Base-by-base conservation (phyloP, 1,284 basidiomycete genomes). In the Cutaneotrichosporon daszewskae region DNA sequence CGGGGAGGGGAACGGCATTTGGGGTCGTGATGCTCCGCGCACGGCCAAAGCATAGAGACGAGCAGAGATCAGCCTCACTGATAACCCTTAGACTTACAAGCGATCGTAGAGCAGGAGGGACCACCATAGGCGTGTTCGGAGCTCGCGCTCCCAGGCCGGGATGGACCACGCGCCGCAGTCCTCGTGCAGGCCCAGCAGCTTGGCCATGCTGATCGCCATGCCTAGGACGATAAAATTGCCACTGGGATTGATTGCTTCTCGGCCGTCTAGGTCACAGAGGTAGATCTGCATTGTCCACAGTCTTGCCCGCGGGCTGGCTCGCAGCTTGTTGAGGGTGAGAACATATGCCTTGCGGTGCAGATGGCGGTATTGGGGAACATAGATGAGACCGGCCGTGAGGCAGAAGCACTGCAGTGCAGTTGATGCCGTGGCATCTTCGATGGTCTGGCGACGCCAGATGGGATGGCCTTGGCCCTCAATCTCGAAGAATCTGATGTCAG, bases 171-270 rank as follows among this genome's bases (percentile, higher is more conserved):
- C 25, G 6, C 37, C 37, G 18, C 37, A 22, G 37, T 38, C 37
- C 26, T 38, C 18, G 26, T 38, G 37, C 37, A 38, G 19, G 17
- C 37, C 37, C 25, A 38, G 37, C 10, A 38, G 37, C 18, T 20
- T 23, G 5, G 37, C 37, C 14, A 26, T 29, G 12, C 25, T 20
- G 37, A 38, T 29, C 16, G 37, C 37, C 16, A 28, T 25, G 11
- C 37, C 26, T 5, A 38, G 37, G 5, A 19, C 19, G 11, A 38
- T 18, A 22, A 38, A 38, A 12, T 28, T 29, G 26, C 37, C 13
- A 14, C 26, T 29, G 3, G 37, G 37, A 18, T 38, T 18, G 4
- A 28, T 18, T 7, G 37, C 37, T 18, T 38, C 37, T 6, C 37
- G 37, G 16, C 37, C 19, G 17, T 38, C 25, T 14, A 38, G 37